phyloP scores from a whole-genome alignment of 2,329 filamentous ascomycete genomes.

The Neofusicoccum laricinum region DNA sequence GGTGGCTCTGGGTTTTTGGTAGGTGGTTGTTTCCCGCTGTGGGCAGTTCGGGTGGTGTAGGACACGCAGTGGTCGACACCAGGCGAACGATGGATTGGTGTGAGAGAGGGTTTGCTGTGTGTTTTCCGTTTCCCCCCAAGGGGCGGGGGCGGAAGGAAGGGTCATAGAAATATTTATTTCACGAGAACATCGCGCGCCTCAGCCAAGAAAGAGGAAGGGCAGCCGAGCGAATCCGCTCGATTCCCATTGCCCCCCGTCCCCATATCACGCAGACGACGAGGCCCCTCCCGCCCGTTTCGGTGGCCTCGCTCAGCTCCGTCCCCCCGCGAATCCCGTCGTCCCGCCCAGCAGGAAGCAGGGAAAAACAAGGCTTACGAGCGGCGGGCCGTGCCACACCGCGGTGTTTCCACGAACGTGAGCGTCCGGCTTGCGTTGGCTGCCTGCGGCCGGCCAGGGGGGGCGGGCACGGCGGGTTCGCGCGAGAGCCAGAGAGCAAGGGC shows the following conservation, averaged over 20 bases:
- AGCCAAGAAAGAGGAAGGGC: neutral
- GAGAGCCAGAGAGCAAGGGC: neutral
- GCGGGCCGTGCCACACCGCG: constrained; percentile 2
- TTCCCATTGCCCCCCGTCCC: neutral
- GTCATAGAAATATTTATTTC: neutral
- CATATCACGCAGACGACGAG: too few relatives aligned
- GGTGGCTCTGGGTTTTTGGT: neutral
- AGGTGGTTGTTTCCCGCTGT: neutral
- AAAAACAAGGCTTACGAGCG: constrained; percentile 3
- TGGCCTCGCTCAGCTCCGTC: neutral
- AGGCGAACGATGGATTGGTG: neutral
- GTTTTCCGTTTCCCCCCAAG: neutral
- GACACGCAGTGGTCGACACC: neutral
- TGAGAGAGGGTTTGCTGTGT: too few relatives aligned
- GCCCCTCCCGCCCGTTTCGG: neutral
- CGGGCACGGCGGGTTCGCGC: neutral
- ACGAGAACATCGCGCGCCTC: neutral
- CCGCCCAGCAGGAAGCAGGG: neutral
- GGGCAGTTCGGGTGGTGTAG: neutral
- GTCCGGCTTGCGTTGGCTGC: neutral
- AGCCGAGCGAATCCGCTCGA: neutral
- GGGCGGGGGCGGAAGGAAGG: neutral
- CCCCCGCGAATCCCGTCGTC: neutral
- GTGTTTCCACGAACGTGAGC: neutral
- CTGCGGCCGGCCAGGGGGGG: neutral